These are phyloP conservation scores for Penicillium manginii DNA, from an alignment of 495 filamentous ascomycete species.

Conservation along the genomic window DNA sequence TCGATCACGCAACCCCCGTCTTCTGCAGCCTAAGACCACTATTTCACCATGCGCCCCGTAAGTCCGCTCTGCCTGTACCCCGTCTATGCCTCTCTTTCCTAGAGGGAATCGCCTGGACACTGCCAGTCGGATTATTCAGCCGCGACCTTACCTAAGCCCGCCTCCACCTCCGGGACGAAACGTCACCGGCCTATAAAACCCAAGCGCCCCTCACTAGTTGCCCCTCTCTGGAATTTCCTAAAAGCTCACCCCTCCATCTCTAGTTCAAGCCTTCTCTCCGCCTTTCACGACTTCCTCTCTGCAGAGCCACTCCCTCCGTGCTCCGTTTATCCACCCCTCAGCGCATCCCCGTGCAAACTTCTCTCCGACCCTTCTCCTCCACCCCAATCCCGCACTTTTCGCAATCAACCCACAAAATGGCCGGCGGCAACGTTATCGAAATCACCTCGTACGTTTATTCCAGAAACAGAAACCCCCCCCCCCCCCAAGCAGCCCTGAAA, in stretches of 20 bases:
- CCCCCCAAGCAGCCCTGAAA: neutral
- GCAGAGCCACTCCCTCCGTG: conserved; percentile 31
- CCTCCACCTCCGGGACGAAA: conserved; percentile 11
- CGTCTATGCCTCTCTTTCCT: neutral
- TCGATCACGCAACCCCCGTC: neutral
- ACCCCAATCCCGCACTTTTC: conserved; percentile 46
- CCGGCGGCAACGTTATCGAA: conserved; percentile 38
- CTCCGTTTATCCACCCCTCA: conserved; percentile 26
- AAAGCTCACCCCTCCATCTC: conserved; percentile 15
- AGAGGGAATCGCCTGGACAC: neutral
- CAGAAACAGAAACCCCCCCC: conserved; percentile 5
- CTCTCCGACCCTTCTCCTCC: conserved; percentile 35
- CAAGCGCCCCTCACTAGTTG: conserved; percentile 31
- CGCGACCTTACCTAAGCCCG: conserved; percentile 30
- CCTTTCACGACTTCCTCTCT: conserved; percentile 18
- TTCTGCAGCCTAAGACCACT: conserved; percentile 4
- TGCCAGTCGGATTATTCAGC: conserved; percentile 21
- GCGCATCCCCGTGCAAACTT: conserved; percentile 16
- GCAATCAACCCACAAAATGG: conserved; percentile 56
- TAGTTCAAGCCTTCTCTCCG: conserved; percentile 26
- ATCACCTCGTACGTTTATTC: conserved; percentile 38
- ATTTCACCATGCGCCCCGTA: conserved; percentile 24
- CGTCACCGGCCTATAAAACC: conserved; percentile 37
- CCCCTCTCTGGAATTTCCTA: conserved; percentile 25
- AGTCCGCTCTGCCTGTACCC: conserved; percentile 6